phyloP scores from a whole-genome alignment of 345 rosid species.

The Corymbia maculata region DNA sequence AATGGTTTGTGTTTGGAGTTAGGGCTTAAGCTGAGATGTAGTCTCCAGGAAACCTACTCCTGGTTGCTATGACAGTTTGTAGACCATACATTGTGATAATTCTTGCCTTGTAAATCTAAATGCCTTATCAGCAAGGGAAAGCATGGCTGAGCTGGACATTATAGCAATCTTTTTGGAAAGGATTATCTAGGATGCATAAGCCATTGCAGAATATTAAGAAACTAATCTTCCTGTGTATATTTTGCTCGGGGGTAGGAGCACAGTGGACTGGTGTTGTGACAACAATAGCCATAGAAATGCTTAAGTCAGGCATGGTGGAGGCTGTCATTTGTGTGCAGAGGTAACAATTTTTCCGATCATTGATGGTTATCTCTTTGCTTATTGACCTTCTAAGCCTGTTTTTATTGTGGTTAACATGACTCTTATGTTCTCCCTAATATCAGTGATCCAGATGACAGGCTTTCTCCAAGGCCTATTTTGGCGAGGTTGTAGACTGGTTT shows the following conservation, averaged over 20 bases:
- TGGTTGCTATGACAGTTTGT: background rate
- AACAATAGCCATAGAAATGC: slow-evolving; percentile 91
- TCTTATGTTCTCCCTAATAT: background rate
- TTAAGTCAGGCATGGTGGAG: slow-evolving; percentile 78
- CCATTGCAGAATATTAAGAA: background rate
- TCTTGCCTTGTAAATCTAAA: background rate
- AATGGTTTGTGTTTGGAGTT: background rate
- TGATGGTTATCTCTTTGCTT: background rate
- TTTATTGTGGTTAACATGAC: background rate
- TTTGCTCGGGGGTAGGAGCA: slow-evolving; percentile 47
- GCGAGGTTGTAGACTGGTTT: slow-evolving; percentile 46
- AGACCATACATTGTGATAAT: background rate
- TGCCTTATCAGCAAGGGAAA: background rate
- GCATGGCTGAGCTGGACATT: background rate
- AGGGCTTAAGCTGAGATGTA: background rate
- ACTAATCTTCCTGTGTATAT: background rate
- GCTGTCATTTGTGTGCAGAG: slow-evolving; percentile 97
- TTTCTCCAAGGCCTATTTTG: slow-evolving; percentile 82
- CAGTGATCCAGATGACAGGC: slow-evolving; percentile 92
- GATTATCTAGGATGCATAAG: background rate
- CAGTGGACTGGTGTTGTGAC: slow-evolving; percentile 99
- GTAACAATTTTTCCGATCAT: slow-evolving; percentile 16
- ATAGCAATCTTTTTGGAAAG: background rate
- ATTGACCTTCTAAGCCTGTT: background rate
- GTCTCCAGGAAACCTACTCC: background rate